These are phyloP conservation scores for Coprinopsis strossmayeri DNA, from an alignment of 768 basidiomycete genomes.

Conservation along the genomic window DNA sequence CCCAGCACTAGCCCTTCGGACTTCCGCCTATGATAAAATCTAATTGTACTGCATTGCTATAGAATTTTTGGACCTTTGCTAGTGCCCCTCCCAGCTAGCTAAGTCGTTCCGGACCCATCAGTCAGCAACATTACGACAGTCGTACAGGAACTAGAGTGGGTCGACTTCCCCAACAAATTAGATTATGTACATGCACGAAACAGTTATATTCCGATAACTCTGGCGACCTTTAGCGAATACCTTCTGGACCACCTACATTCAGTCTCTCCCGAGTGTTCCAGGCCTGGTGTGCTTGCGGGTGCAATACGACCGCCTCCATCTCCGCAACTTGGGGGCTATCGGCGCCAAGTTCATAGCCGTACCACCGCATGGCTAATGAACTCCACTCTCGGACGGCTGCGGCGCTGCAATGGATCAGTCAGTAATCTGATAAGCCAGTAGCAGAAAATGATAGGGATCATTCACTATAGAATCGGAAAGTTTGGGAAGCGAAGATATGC, in stretches of 20 bases:
- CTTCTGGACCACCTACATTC: slow-evolving; percentile 28
- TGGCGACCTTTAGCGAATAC: slow-evolving; percentile 1
- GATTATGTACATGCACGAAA: too few species aligned
- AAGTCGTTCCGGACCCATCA: neutral
- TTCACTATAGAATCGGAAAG: too few species aligned
- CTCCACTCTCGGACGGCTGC: slow-evolving; percentile 46
- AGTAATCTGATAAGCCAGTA: neutral
- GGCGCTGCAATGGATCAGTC: slow-evolving; percentile 27
- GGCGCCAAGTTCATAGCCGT: slow-evolving; percentile 44
- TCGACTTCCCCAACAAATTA: neutral
- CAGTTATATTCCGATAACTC: too few species aligned
- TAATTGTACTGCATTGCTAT: too few species aligned
- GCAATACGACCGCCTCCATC: slow-evolving; percentile 25
- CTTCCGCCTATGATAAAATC: too few species aligned
- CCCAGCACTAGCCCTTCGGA: too few species aligned
- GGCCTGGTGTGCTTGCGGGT: slow-evolving; percentile 37
- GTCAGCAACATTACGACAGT: neutral
- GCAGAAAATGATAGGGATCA: neutral
- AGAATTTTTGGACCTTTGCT: too few species aligned
- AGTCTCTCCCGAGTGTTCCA: slow-evolving; percentile 39
- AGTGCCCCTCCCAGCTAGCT: neutral
- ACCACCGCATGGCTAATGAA: slow-evolving; percentile 44
- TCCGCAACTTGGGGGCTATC: slow-evolving; percentile 44
- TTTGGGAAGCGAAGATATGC: too few species aligned
- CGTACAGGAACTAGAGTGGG: neutral